phyloP scores from a whole-genome alignment of 139 green algal genomes.

The Desmodesmus armatus region DNA sequence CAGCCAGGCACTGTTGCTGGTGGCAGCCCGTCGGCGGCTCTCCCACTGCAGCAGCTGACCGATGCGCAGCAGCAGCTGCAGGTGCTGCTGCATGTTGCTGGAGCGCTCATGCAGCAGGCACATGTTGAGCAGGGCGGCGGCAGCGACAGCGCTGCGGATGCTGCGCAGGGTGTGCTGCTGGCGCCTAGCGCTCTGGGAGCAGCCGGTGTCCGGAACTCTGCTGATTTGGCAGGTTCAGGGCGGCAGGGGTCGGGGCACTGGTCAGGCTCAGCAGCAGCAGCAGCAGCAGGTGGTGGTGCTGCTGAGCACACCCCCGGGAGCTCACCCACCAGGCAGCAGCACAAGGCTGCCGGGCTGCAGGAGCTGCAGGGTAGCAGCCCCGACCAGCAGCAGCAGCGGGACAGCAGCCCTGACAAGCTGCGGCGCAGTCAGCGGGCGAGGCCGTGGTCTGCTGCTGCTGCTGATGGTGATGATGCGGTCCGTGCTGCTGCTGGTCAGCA shows the following conservation, averaged over 20 bases:
- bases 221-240: not conserved
- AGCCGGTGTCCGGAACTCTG: not conserved
- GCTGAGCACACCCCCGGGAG: not conserved
- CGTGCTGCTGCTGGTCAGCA: conserved; percentile 27
- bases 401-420: not conserved
- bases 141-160: not conserved
- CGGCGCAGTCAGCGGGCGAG: not conserved
- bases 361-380: not conserved
- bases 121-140: not conserved
- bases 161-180: not conserved
- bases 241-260: not conserved
- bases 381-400: not conserved
- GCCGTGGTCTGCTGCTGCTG: not conserved
- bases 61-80: not conserved
- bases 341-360: not conserved
- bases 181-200: not conserved
- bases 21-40: not conserved
- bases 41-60: not conserved
- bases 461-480: not conserved
- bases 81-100: not conserved
- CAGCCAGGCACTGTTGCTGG: not conserved
- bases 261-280: not conserved
- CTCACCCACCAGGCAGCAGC: not conserved
- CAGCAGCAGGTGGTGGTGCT: not conserved
- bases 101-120: not conserved